These are phyloP conservation scores for Gossypium longicalyx DNA, from an alignment of 345 rosid genomes.

Conservation along the genomic window DNA sequence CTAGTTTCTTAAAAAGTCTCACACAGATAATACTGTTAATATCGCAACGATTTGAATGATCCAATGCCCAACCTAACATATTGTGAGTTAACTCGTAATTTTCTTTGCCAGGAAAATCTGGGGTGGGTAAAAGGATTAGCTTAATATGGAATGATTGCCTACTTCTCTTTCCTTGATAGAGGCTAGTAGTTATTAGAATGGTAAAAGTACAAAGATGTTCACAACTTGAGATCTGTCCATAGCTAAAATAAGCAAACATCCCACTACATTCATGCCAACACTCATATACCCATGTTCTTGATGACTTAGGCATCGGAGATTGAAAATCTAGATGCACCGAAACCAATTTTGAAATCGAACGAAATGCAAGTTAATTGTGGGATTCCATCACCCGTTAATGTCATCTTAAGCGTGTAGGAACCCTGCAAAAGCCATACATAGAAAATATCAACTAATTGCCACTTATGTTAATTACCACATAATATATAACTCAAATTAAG, in stretches of 20 bases:
- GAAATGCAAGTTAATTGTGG: conserved; percentile 44
- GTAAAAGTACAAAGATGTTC: neutral
- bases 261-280: neutral
- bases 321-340: conserved; percentile 14
- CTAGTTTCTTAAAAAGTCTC: too few species aligned
- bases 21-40: too few species aligned
- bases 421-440: conserved; percentile 31
- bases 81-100: neutral
- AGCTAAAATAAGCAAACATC: neutral
- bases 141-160: neutral
- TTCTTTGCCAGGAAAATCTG: neutral
- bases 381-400: conserved; percentile 25
- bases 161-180: too few species aligned
- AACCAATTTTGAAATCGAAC: conserved; percentile 44
- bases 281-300: neutral
- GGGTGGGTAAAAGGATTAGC: neutral
- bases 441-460: neutral
- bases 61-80: too few species aligned
- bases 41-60: too few species aligned
- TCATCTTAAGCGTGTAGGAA: conserved; percentile 39
- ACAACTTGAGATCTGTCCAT: neutral
- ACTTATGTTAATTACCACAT: neutral
- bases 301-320: conserved; percentile 9
- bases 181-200: neutral
- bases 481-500: neutral